phyloP scores from a whole-genome alignment of 441 rosid genomes.

The Codiaeum variegatum region DNA sequence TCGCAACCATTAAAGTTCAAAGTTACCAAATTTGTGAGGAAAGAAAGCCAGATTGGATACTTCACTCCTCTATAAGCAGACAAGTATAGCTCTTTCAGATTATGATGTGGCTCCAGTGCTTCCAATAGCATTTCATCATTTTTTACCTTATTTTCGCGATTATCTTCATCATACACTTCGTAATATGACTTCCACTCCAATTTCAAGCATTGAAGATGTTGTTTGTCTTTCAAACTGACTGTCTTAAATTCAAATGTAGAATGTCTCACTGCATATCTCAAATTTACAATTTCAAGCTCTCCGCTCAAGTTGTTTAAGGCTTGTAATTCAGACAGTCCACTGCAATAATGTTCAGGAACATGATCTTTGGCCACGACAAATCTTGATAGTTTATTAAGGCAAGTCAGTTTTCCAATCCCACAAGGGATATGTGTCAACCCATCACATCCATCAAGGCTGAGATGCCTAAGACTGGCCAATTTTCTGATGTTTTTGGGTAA shows the following conservation, averaged over 20 bases:
- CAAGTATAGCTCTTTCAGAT: not conserved
- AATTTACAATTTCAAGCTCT: not conserved
- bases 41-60: slow-evolving; percentile 23
- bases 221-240: slow-evolving; percentile 21
- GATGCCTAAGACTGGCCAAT: slow-evolving; percentile 20
- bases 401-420: slow-evolving; percentile 20
- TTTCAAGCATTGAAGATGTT: slow-evolving; percentile 6
- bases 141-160: not conserved
- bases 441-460: slow-evolving; percentile 9
- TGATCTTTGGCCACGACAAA: slow-evolving; percentile 9
- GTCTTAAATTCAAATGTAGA: slow-evolving; percentile 4
- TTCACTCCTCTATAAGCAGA: not conserved
- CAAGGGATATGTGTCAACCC: slow-evolving; percentile 21
- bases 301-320: slow-evolving; percentile 22
- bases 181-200: slow-evolving; percentile 5
- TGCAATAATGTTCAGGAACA: not conserved
- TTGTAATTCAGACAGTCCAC: slow-evolving; percentile 18
- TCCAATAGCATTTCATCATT: not conserved
- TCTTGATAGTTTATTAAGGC: slow-evolving; percentile 9
- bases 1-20: not conserved
- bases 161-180: not conserved
- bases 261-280: too few species aligned
- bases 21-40: slow-evolving; percentile 6
- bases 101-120: not conserved
- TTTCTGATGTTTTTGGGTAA: slow-evolving; percentile 18